Base-by-base conservation (phyloP, 129 eudicot genomes). In the Chrysanthemum seticuspe region DNA sequence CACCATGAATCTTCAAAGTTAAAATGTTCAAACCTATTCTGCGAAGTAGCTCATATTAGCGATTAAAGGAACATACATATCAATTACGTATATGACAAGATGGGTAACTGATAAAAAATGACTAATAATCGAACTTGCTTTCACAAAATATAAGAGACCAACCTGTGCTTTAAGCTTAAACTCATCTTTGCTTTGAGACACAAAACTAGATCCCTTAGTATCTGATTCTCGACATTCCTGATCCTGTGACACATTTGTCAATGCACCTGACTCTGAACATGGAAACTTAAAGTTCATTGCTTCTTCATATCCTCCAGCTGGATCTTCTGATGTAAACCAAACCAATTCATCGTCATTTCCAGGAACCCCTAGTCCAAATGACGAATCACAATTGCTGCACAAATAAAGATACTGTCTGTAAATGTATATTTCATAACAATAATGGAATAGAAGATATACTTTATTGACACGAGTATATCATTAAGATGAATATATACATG, bases 331-430 rank as follows among this genome's bases (percentile, higher is more conserved):
- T 79, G 89, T 71, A 78, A 88, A 85, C 99, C 99, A 94, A 47
- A 80, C 87, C 55, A 88, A 69, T 12, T 83, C 93, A 78, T 94
- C 96, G 67, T 78, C 87, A 75, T 82, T 81, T 45, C 87, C 80
- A 4, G 82, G 50, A 16, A 44, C 75, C 50, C 86, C 97, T 60
- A 88, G 82, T 70, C 89, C 91, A 84, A 90, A 88, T 58, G 93
- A 84, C 75, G 97, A 85, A 78, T 94, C 97, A 80, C 91, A 90
- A 81, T 83, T 94, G 83, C 99, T 94, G 86, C 79, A 74, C 45
- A 56, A n/a, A 74, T 36, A 44, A 56, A 18, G 14, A 27, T 44
- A 45, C 10, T 62, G 76, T 13, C 50, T 62, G 48, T 62, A 52
- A 70, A 68, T 61, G 31, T 12, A 27, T 59, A 66, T 48, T 63